These are phyloP conservation scores for Pyricularia pennisetigena DNA, from an alignment of 2,329 filamentous ascomycete genomes.

Conservation along the genomic window DNA sequence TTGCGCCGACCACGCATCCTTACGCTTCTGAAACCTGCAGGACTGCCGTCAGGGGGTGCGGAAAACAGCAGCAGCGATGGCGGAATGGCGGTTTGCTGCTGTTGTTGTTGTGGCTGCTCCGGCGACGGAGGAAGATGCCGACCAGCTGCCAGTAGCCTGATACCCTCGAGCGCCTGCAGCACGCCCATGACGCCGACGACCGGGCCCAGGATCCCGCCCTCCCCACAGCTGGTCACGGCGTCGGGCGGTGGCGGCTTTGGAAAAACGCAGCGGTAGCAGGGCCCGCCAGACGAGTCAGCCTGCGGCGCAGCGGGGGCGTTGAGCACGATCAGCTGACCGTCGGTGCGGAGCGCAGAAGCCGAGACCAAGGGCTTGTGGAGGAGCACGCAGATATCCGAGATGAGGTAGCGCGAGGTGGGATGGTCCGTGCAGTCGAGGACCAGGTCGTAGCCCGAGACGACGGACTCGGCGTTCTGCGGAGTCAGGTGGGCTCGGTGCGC, in stretches of 20 bases:
- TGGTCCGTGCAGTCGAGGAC: conserved; percentile 95
- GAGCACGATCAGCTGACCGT: conserved; percentile 82
- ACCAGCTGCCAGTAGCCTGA: conserved; percentile 60
- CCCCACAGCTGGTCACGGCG: conserved; percentile 76
- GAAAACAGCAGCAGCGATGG: conserved; percentile 36
- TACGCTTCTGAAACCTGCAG: conserved; percentile 57
- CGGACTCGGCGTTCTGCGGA: conserved; percentile 54
- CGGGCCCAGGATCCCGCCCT: conserved; percentile 85
- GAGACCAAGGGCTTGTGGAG: conserved; percentile 73
- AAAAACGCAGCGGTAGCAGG: conserved; percentile 92
- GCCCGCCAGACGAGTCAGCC: conserved; percentile 28
- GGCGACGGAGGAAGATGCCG: conserved; percentile 11
- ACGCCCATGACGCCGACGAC: conserved; percentile 92
- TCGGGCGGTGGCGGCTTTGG: conserved; percentile 77
- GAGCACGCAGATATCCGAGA: conserved; percentile 82
- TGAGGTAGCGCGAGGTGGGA: conserved; percentile 81
- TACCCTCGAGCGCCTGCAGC: conserved; percentile 78
- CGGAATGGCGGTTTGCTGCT: neutral
- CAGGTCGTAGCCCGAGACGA: conserved; percentile 65
- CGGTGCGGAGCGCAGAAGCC: conserved; percentile 78
- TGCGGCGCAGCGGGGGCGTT: conserved; percentile 64
- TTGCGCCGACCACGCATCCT: conserved; percentile 59
- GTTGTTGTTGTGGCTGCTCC: conserved; percentile 8
- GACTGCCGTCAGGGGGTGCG: conserved; percentile 22
- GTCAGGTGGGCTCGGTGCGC: conserved; percentile 56